phyloP scores from a whole-genome alignment of 768 basidiomycete species.

The Rhizopogon sp. region DNA sequence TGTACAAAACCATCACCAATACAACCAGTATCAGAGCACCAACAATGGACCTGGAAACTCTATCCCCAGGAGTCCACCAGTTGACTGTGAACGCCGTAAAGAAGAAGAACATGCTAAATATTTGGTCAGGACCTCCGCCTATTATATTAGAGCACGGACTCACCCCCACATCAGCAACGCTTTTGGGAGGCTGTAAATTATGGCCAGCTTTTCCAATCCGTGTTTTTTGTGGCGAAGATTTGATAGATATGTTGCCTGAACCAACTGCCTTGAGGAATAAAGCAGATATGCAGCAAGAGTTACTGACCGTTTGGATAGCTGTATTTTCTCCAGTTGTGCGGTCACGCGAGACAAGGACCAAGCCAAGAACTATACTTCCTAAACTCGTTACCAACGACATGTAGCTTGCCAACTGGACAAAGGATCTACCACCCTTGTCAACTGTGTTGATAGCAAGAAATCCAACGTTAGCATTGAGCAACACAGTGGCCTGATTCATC shows the following conservation, averaged over 20 bases:
- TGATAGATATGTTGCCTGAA: slow-evolving; percentile 10
- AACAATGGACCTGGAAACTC: slow-evolving; percentile 17
- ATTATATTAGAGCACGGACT: slow-evolving; percentile 17
- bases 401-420: slow-evolving; percentile 37
- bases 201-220: slow-evolving; percentile 46
- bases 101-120: slow-evolving; percentile 24
- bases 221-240: slow-evolving; percentile 20
- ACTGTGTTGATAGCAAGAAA: slow-evolving; percentile 53
- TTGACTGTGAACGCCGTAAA: slow-evolving; percentile 19
- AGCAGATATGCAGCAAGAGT: neutral
- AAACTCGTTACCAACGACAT: slow-evolving; percentile 38
- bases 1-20: slow-evolving; percentile 36
- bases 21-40: slow-evolving; percentile 25
- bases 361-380: slow-evolving; percentile 37
- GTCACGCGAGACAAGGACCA: slow-evolving; percentile 39
- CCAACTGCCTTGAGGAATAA: neutral
- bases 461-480: slow-evolving; percentile 54
- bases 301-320: slow-evolving; percentile 31
- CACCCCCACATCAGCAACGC: slow-evolving; percentile 58
- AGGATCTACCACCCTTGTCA: slow-evolving; percentile 16
- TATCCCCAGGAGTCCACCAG: slow-evolving; percentile 14
- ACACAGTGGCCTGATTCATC: slow-evolving; percentile 42
- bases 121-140: neutral
- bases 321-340: slow-evolving; percentile 27
- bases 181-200: slow-evolving; percentile 51